Conservation (phyloP, 164 flowering plant genomes). For the Euptelea pleiosperma region DNA sequence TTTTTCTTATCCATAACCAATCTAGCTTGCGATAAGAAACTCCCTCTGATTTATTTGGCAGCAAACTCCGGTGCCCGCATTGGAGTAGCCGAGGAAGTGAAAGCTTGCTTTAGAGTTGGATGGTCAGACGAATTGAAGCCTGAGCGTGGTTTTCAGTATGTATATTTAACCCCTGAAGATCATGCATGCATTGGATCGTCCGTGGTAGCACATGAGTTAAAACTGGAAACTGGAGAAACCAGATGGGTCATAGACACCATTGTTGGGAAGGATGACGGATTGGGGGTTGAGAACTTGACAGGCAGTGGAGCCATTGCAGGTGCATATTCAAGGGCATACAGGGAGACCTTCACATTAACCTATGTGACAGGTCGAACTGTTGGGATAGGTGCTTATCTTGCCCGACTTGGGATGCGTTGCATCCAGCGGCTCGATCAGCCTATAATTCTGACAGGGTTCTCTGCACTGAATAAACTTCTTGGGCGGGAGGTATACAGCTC, state of each 20-base stretch:
- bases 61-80: constrained; percentile 98
- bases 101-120: constrained; percentile 83
- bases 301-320: constrained; percentile 99
- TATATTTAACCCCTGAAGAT: constrained; percentile 86
- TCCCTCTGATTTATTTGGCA: constrained; percentile 93
- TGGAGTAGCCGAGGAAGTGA: constrained; percentile 98
- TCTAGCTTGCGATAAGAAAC: constrained; percentile 76
- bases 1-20: constrained; percentile 89
- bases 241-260: constrained; percentile 97
- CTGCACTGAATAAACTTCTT: constrained; percentile 92
- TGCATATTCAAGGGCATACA: constrained; percentile 95
- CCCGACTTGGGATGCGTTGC: constrained; percentile 99
- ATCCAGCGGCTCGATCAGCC: constrained; percentile 99
- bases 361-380: constrained; percentile 99
- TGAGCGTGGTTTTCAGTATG: constrained; percentile 91
- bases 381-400: constrained; percentile 98
- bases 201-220: constrained; percentile 85
- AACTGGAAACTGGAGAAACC: constrained; percentile 65
- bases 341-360: constrained; percentile 91
- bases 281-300: constrained; percentile 90
- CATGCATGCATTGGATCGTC: constrained; percentile 57
- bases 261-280: constrained; percentile 92
- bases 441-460: constrained; percentile 93
- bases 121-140: constrained; percentile 93
- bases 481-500: constrained; percentile 99